Evolutionary conservation across 352 stramenopile species (phyloP), one percentile per base, ranked within the genome.

Genomic region (Chrysophaeum taylorii): DNA sequence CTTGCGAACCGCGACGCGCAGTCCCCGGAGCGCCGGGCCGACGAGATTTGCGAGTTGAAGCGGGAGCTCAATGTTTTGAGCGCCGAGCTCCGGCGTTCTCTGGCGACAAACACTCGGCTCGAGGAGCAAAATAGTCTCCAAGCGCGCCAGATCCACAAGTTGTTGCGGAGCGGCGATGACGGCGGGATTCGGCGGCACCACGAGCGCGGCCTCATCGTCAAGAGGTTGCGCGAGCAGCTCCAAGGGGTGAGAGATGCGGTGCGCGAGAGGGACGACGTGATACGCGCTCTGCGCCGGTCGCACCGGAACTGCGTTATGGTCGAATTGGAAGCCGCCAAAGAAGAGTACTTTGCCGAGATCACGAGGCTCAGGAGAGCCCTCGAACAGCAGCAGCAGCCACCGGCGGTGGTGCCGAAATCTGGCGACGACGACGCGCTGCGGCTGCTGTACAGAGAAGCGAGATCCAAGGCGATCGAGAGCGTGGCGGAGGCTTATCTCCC

Each of bases 311-410:
- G 27, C 25, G 50, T 31, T 2, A 25, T 62, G 9, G 9, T 62
- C 23, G 50, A 62, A 31, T 25, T 62, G 27, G 50, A 62, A 31
- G 50, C 50, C 9, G 50, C 50, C 25, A 62, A 62, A 21, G 50
- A 62, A 31, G 50, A 62, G 50, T 62, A 62, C 50, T 62, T 37
- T 21, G 50, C 50, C 23, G 50, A 62, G 50, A 31, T 62, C 5
- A 2, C 38, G 23, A 25, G 50, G 27, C 50, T 62, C 4, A 25
- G 50, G 25, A 4, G 27, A 2, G 4, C 21, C 15, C 50, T 62
- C 50, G 23, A 7, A n/a, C n/a, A n/a, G n/a, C n/a, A n/a, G n/a
- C n/a, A n/a, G n/a, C n/a, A n/a, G n/a, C n/a, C n/a, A n/a, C n/a
- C n/a, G n/a, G n/a, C n/a, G n/a, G n/a, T n/a, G n/a, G n/a, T n/a